Evolutionary conservation across 768 basidiomycete genomes (phyloP).

Genomic region (Boletellus sp.): DNA sequence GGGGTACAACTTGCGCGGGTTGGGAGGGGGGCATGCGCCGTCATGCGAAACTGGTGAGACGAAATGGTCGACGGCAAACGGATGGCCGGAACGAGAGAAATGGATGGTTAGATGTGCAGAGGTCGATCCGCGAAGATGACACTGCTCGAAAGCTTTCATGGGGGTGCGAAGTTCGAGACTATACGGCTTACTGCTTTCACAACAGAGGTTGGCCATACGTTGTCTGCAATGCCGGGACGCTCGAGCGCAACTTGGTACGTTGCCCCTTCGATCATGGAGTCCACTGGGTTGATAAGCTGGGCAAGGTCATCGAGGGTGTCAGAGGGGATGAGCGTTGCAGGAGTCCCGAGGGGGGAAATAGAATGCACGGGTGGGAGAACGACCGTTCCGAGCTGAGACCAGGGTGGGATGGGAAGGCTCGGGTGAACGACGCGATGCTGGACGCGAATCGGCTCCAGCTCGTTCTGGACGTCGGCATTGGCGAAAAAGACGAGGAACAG

Average conservation of each 20-base stretch:
- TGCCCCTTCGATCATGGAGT: constrained; percentile 38
- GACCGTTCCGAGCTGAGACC: constrained; percentile 27
- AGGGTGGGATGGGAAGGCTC: constrained; percentile 23
- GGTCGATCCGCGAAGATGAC: constrained; percentile 54
- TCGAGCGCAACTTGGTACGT: constrained; percentile 73
- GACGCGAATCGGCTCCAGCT: constrained; percentile 12
- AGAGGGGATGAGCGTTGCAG: constrained; percentile 35
- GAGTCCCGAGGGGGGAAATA: constrained; percentile 33
- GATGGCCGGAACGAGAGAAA: constrained; percentile 40
- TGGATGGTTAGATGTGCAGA: constrained; percentile 60
- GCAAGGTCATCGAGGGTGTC: constrained; percentile 45
- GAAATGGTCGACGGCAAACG: constrained; percentile 73
- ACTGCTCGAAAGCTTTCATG: constrained; percentile 42
- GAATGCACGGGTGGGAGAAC: constrained; percentile 27
- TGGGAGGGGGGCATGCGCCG: constrained; percentile 51
- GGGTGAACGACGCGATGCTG: constrained; percentile 34
- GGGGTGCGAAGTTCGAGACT: constrained; percentile 22
- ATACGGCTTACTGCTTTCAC: constrained; percentile 53
- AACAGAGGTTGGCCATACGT: constrained; percentile 30
- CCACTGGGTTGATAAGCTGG: constrained; percentile 39
- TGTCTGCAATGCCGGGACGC: constrained; percentile 40
- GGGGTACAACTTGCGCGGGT: constrained; percentile 26
- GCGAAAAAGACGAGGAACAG: constrained; percentile 14
- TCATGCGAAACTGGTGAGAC: constrained; percentile 64
- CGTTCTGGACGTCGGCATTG: constrained; percentile 13